Evolutionary conservation across 1,139 yeast genomes (phyloP), one percentile per base, ranked within the genome.

Genomic region (Kodamaea sp.): DNA sequence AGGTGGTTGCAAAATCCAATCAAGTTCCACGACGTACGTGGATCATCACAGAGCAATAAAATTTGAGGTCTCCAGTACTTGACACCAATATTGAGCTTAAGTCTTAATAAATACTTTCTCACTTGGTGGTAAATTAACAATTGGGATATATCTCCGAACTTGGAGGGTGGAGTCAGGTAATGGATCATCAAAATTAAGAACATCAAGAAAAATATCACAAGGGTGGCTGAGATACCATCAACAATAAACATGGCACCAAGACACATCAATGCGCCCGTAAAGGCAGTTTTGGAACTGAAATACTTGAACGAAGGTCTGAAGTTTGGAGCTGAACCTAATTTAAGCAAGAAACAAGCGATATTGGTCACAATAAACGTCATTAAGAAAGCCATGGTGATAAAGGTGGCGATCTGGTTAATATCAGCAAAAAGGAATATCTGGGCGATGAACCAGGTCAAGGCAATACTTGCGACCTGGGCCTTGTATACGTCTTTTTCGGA

Each of bases 21-120:
- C 47, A 92, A 66, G 44, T 85, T 86, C 96, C 97, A 89, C 25
- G 90, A 77, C 0, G 95, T 79, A 40, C 96, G 65, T 0, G 98
- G 97, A 48, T 88, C 86, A 51, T 92, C 97, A 29, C 90, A 92
- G 22, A 92, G 65, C 22, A 92, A 61, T 38, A 92, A 65, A 23
- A 92, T 84, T 57, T 92, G 98, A 0, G 98, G 98, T 46, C 98
- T 73, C 98, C 98, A 92, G 54, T 88, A 90, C 59, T 92, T 92
- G 32, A 92, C 96, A 55, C 92, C 95, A 66, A 70, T 65, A 51
- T 92, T 96, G 46, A 88, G 87, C 41, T 88, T 78, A 29, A 92
- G 69, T 34, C 95, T 70, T 35, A 89, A 64, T 29, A 92, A 66
- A 53, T 92, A 92, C 55, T 92, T 92, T 43, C 98, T 70, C 4